phyloP scores from a whole-genome alignment of 2,329 filamentous ascomycete genomes.

The Aspergillus ochraceus region DNA sequence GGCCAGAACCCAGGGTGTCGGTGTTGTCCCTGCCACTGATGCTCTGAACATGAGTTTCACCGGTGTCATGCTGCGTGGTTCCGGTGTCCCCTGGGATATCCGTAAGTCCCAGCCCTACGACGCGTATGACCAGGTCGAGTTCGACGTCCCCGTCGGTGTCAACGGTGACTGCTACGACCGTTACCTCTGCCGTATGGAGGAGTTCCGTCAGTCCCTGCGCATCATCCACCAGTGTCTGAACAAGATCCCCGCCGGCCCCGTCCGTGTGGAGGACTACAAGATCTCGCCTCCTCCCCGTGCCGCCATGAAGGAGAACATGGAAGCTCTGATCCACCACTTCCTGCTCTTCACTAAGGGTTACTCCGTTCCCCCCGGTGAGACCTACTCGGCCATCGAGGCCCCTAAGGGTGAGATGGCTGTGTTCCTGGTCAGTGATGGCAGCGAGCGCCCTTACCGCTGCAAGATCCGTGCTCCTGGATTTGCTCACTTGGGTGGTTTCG shows the following conservation, averaged over 20 bases:
- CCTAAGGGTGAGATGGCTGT: slow-evolving; percentile 99
- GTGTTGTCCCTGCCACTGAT: slow-evolving; percentile 86
- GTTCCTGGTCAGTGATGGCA: slow-evolving; percentile 92
- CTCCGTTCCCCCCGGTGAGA: slow-evolving; percentile 93
- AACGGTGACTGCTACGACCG: slow-evolving; percentile 99
- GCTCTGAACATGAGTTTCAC: slow-evolving; percentile 97
- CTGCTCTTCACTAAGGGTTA: slow-evolving; percentile 98
- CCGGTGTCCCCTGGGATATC: slow-evolving; percentile 92
- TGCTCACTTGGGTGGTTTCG: slow-evolving; percentile 90
- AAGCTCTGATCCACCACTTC: slow-evolving; percentile 98
- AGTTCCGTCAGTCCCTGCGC: slow-evolving; percentile 95
- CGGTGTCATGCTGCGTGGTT: slow-evolving; percentile 96
- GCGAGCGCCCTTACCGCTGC: slow-evolving; percentile 93
- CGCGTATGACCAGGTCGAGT: slow-evolving; percentile 96
- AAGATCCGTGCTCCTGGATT: slow-evolving; percentile 97
- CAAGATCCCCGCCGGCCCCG: slow-evolving; percentile 93
- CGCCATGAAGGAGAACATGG: slow-evolving; percentile 99
- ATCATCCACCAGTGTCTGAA: slow-evolving; percentile 99
- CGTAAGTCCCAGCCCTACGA: slow-evolving; percentile 97
- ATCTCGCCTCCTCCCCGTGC: slow-evolving; percentile 90
- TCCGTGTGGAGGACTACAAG: slow-evolving; percentile 99
- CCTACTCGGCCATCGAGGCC: slow-evolving; percentile 97
- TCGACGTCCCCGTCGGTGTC: slow-evolving; percentile 92
- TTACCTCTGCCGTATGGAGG: slow-evolving; percentile 98
- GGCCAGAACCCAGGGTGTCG: slow-evolving; percentile 83